Conservation (phyloP, 108 stramenopile species). For the Craspedostauros australis region DNA sequence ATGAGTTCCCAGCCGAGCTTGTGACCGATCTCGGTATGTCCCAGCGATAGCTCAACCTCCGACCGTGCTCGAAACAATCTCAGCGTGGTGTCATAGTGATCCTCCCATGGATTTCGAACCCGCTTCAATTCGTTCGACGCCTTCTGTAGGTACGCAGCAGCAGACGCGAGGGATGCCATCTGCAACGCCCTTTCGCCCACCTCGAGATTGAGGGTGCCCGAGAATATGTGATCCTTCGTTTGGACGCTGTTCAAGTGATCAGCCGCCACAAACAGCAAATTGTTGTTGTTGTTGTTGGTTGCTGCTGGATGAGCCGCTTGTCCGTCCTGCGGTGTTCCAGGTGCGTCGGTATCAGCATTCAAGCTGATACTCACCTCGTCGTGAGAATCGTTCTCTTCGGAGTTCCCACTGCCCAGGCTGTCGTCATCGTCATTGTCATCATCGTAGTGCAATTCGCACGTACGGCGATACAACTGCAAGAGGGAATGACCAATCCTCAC, state of each 20-base stretch:
- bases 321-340: no score
- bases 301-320: no score
- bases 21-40: slow-evolving; percentile 16
- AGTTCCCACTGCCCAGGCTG: no score
- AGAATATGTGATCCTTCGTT: background rate
- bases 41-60: slow-evolving; percentile 18
- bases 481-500: slow-evolving; percentile 37
- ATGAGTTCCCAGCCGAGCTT: slow-evolving; percentile 8
- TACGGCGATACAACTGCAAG: no score
- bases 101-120: slow-evolving; percentile 13
- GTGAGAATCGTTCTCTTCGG: no score
- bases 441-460: no score
- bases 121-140: no score
- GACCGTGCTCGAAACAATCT: slow-evolving; percentile 9
- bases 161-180: slow-evolving; percentile 15
- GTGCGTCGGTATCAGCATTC: no score
- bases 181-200: slow-evolving; percentile 22
- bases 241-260: slow-evolving; percentile 20
- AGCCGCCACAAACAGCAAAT: slow-evolving; percentile 31
- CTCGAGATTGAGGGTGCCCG: slow-evolving; percentile 15
- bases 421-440: no score
- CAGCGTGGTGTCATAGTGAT: slow-evolving; percentile 31
- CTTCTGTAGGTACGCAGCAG: slow-evolving; percentile 20
- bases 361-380: no score
- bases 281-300: no score